These are phyloP conservation scores for Simmondsia chinensis DNA, from an alignment of 148 eudicot species.

Conservation along the genomic window DNA sequence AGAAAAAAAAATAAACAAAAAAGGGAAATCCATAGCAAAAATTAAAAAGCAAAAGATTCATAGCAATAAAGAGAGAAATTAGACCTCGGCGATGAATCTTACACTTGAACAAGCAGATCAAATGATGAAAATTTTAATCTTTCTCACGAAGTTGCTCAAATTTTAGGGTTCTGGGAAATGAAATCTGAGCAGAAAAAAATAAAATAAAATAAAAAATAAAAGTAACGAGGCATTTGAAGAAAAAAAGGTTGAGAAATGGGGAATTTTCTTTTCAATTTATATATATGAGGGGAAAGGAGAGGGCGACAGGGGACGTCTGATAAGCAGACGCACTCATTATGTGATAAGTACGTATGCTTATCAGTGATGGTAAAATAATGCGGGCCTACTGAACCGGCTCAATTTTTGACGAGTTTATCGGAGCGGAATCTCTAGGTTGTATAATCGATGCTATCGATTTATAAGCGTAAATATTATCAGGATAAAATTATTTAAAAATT, in stretches of 20 bases:
- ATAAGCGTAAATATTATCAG: no score
- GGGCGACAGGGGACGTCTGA: conserved; percentile 20
- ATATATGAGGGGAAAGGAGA: conserved; percentile 7
- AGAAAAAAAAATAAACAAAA: conserved; percentile 1
- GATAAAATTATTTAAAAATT: no score
- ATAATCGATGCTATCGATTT: no score
- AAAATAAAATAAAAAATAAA: conserved; percentile 7
- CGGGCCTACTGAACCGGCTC: conserved; percentile 26
- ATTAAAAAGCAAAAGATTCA: conserved; percentile 13
- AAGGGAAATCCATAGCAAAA: no score
- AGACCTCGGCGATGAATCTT: no score
- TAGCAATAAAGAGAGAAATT: not conserved
- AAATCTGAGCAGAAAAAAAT: no score
- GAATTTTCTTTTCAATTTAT: no score
- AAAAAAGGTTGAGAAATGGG: conserved; percentile 14
- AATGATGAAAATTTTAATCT: not conserved
- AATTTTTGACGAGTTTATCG: conserved; percentile 23
- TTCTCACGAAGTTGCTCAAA: no score
- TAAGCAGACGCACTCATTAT: not conserved
- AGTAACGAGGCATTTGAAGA: not conserved
- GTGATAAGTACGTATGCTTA: not conserved
- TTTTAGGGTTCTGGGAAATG: no score
- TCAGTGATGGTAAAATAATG: not conserved
- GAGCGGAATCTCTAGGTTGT: conserved; percentile 38
- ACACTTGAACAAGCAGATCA: no score